phyloP scores from a whole-genome alignment of 176 grass and related monocot genomes.

The Thinopyrum elongatum region DNA sequence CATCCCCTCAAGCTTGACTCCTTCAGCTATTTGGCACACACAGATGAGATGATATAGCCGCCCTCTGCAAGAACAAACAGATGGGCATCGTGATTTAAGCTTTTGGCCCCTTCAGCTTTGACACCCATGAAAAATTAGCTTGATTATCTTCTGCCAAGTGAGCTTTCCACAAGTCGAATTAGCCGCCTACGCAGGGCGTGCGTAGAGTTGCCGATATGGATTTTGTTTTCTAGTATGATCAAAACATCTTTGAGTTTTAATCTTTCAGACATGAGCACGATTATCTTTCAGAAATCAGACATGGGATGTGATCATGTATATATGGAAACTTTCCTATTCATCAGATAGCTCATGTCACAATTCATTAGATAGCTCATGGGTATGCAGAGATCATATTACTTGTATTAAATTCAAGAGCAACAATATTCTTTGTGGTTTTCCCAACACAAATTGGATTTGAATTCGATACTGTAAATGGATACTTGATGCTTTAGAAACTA shows the following conservation, averaged over 20 bases:
- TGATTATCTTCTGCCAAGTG: background rate
- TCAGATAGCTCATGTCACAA: too few species aligned
- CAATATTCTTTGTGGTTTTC: background rate
- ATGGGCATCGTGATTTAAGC: background rate
- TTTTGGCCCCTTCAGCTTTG: background rate
- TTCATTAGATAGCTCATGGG: background rate
- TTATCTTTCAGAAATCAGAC: too few species aligned
- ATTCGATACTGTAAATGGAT: background rate
- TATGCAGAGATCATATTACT: background rate
- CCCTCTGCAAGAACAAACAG: background rate
- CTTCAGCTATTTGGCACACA: background rate
- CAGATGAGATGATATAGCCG: background rate
- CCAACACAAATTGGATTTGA: background rate
- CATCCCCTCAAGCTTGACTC: background rate
- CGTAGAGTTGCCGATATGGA: background rate
- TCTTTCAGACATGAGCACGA: background rate
- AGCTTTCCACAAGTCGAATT: background rate
- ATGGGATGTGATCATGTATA: background rate
- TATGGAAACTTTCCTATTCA: background rate
- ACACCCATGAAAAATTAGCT: background rate
- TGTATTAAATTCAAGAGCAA: background rate
- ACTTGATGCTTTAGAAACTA: background rate
- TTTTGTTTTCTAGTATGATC: background rate
- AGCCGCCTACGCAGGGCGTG: background rate
- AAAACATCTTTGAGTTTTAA: background rate